A percentile compares a stretch with the other conserved stretches of the same genome.
Conservation (phyloP, 441 rosid genomes). For the Erodium texanum region DNA sequence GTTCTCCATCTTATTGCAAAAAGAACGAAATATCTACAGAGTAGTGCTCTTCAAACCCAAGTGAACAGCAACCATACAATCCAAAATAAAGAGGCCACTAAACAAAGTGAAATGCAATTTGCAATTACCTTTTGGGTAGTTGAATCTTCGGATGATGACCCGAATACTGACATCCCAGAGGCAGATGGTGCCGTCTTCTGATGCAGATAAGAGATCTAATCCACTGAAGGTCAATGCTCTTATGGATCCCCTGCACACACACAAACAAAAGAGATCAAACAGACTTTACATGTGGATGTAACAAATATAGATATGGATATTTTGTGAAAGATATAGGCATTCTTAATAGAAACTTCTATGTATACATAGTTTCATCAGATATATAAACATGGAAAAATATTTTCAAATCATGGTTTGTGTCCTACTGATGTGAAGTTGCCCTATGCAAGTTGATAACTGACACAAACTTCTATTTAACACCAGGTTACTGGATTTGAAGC, state of each 20-base stretch:
- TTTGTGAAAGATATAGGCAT: background rate
- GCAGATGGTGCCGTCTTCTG: slow-evolving; percentile 41
- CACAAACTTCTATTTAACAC: background rate
- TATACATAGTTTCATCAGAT: background rate
- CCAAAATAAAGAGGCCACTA: background rate
- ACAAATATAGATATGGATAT: background rate
- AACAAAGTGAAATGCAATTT: background rate
- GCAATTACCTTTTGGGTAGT: slow-evolving; percentile 33
- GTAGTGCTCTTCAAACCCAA: background rate
- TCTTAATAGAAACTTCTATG: background rate
- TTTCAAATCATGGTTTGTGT: background rate
- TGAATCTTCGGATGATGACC: slow-evolving; percentile 28
- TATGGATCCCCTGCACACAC: slow-evolving; percentile 31
- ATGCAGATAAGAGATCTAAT: slow-evolving; percentile 39
- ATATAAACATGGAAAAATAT: background rate
- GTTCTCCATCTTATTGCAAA: background rate
- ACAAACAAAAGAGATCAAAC: slow-evolving; percentile 13
- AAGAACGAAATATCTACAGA: background rate
- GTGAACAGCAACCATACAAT: background rate
- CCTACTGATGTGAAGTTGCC: background rate
- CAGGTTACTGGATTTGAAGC: background rate
- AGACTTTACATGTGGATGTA: background rate
- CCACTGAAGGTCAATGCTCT: slow-evolving; percentile 35
- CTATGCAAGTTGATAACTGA: background rate
- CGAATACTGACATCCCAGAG: slow-evolving; percentile 34